Base-by-base conservation (phyloP, 176 grass and related monocot genomes). In the Carex parvula region DNA sequence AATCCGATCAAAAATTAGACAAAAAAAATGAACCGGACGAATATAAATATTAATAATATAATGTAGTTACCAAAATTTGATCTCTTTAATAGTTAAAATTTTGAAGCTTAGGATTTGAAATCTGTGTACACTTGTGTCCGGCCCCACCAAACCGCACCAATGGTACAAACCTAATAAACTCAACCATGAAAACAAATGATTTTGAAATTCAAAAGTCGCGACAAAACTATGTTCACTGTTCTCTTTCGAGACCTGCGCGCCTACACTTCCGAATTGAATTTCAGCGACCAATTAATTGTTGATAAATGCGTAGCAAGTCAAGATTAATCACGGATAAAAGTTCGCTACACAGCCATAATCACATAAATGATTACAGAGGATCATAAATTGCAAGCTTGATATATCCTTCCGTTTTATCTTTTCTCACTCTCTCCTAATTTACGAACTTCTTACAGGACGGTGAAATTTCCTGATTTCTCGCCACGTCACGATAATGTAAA, bases 211-310 rank as follows among this genome's bases (percentile, higher is more conserved):
- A 63, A 62, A 35, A 41, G 17, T 61, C 32, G 17, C 79, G 18
- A 61, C 60, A 64, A 81, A 54, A 66, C 52, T 64, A 60, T 22
- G 21, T 83, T 63, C 62, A 68, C 39, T 20, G 15, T 13, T 17
- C 42, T 53, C 60, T 69, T 83, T 83, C 61, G 81, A 67, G 81
- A 69, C 80, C 21, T 54, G 81, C 64, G 81, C 81, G 60, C 79
- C 79, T 64, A 64, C 35, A 64, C 35, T 61, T 32, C 18, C 1
- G 8, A 57, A 57, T 33, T 69, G 6, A 24, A 56, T 53, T 56
- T 56, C 22, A 26, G 24, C 2, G 0, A 55, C 48, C 22, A 50
- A 20, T 17, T 56, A 8, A 14, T 55, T 71, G 72, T 55, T 1
- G 3, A 1, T 3, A 6, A 57, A 32, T 33, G 3, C 33, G 52